Conservation (phyloP, 2,329 filamentous ascomycete genomes). For the Colletotrichum sp. region DNA sequence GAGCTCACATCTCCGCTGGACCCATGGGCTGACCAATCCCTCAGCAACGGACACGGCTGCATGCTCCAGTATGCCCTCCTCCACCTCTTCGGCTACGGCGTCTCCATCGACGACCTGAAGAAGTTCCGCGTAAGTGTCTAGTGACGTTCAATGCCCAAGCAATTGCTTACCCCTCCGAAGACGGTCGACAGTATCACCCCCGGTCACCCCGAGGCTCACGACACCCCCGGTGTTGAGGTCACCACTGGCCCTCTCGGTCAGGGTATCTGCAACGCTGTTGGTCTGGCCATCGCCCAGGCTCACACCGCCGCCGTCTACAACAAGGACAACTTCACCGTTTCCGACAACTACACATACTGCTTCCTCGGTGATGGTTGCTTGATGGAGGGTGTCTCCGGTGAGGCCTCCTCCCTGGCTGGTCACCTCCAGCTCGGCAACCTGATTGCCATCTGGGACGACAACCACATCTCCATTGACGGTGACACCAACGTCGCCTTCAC, state of each 20-base stretch:
- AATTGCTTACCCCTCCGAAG: slow-evolving; percentile 31
- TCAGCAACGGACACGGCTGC: slow-evolving; percentile 96
- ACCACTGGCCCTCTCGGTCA: slow-evolving; percentile 98
- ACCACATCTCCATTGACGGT: slow-evolving; percentile 95
- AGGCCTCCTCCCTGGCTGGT: slow-evolving; percentile 90
- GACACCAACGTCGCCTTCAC: slow-evolving; percentile 97
- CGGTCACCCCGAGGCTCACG: slow-evolving; percentile 94
- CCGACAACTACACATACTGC: slow-evolving; percentile 96
- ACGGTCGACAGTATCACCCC: slow-evolving; percentile 78
- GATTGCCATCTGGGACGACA: slow-evolving; percentile 97
- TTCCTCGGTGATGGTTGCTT: slow-evolving; percentile 99
- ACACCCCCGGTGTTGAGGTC: slow-evolving; percentile 96
- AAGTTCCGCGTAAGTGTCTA: slow-evolving; percentile 81
- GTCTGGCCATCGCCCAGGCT: slow-evolving; percentile 94
- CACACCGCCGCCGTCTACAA: slow-evolving; percentile 93
- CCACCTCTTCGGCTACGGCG: slow-evolving; percentile 90
- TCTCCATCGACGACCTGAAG: slow-evolving; percentile 93
- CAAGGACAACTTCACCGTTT: slow-evolving; percentile 89
- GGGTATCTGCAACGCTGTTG: slow-evolving; percentile 96
- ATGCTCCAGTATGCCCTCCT: slow-evolving; percentile 99
- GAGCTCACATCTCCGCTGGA: neutral
- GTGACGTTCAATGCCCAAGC: neutral
- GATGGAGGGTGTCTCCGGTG: slow-evolving; percentile 96
- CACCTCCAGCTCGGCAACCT: slow-evolving; percentile 98
- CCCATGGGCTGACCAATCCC: neutral